phyloP scores from a whole-genome alignment of 169 alveolate genomes.

The Plasmodium gallinaceum region DNA sequence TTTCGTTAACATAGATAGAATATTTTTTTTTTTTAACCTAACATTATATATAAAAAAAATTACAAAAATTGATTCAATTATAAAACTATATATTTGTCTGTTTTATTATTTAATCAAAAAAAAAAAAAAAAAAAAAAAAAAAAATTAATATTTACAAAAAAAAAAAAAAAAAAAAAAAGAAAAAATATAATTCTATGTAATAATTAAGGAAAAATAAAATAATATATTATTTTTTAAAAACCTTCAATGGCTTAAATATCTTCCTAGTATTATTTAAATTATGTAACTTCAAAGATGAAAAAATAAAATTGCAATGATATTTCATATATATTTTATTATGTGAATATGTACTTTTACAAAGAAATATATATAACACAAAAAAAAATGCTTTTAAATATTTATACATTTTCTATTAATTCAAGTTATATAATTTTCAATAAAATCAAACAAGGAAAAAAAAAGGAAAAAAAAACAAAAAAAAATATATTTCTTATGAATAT shows the following conservation, averaged over 20 bases:
- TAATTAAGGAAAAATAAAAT: neutral
- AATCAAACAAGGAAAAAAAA: slow-evolving; percentile 2
- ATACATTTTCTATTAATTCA: slow-evolving; percentile 41
- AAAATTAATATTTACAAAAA: neutral
- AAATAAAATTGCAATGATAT: slow-evolving; percentile 34
- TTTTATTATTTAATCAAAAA: too few relatives aligned
- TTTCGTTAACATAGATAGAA: slow-evolving; percentile 9
- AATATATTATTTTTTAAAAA: neutral
- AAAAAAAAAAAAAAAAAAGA: neutral
- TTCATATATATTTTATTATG: slow-evolving; percentile 26
- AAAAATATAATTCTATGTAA: neutral
- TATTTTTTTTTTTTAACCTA: slow-evolving; percentile 38
- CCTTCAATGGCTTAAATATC: slow-evolving; percentile 23
- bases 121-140: neutral
- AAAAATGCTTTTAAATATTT: slow-evolving; percentile 34
- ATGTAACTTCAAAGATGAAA: slow-evolving; percentile 12
- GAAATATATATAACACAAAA: slow-evolving; percentile 31
- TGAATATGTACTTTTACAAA: slow-evolving; percentile 38
- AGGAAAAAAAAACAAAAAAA: slow-evolving; percentile 4
- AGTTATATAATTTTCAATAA: slow-evolving; percentile 5
- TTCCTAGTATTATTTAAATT: neutral
- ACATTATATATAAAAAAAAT: slow-evolving; percentile 10
- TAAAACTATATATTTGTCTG: neutral
- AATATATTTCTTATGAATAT: slow-evolving; percentile 16
- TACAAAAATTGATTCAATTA: neutral